Percentiles rank a stretch among this genome's conserved stretches.
These are phyloP conservation scores for Kewa caespitosa DNA, from an alignment of 179 eudicot species.

Conservation along the genomic window DNA sequence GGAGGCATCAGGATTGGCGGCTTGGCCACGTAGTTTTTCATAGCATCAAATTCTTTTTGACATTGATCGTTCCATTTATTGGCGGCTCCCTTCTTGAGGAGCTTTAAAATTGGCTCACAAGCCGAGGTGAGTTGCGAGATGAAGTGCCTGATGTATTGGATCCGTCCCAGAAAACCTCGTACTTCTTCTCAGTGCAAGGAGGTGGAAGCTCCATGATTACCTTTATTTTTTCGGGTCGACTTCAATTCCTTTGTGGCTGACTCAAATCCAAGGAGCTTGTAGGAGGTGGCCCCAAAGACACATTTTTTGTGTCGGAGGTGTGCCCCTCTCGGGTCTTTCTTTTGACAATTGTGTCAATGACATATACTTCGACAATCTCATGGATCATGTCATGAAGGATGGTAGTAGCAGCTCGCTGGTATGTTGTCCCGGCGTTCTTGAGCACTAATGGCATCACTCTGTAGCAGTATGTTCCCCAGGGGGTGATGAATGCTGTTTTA, in stretches of 20 bases:
- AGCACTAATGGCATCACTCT: background rate
- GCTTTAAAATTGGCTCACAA: background rate
- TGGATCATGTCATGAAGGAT: no score
- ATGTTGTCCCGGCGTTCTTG: background rate
- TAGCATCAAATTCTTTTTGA: no score
- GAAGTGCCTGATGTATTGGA: background rate
- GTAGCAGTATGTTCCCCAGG: background rate
- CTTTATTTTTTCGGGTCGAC: background rate
- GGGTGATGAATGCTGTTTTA: no score
- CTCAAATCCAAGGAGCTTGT: background rate
- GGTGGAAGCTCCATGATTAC: background rate
- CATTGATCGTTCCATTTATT: no score
- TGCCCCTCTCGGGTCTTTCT: background rate
- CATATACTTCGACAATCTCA: background rate
- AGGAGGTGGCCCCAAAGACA: background rate
- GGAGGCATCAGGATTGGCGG: no score
- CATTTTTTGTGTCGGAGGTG: background rate
- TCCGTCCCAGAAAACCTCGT: background rate
- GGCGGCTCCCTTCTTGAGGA: background rate
- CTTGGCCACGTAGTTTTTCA: no score
- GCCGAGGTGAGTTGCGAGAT: background rate
- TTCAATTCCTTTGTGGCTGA: background rate
- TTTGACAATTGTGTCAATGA: background rate
- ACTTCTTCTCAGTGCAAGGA: background rate
- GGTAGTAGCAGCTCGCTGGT: no score